phyloP scores from a whole-genome alignment of 73 alveolate species.

The Durusdinium trenchii region DNA sequence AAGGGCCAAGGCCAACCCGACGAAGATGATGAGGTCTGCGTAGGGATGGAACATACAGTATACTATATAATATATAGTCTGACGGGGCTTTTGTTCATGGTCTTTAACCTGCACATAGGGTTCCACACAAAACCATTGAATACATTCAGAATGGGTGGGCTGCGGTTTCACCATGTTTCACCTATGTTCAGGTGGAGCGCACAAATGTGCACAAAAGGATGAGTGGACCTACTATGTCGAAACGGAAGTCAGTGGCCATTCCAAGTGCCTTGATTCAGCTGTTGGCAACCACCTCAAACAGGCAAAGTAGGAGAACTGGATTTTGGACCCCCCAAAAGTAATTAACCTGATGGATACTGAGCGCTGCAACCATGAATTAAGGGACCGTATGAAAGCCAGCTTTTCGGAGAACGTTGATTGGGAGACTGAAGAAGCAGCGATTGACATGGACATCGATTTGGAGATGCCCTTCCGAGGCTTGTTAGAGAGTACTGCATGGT shows the following conservation, averaged over 20 bases:
- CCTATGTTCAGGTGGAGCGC: conserved; percentile 55
- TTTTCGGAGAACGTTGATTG: neutral
- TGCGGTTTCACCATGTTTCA: too few relatives aligned
- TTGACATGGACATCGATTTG: neutral
- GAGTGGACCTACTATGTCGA: conserved; percentile 13
- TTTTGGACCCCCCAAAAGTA: neutral
- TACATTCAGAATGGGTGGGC: too few relatives aligned
- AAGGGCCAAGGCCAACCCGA: conserved; percentile 29
- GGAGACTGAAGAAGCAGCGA: conserved; percentile 11
- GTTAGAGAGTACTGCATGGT: too few relatives aligned
- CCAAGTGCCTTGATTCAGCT: neutral
- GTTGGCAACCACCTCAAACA: neutral
- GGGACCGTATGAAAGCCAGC: conserved; percentile 19
- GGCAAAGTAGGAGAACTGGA: neutral
- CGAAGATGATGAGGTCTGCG: conserved; percentile 6
- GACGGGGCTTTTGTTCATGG: too few relatives aligned
- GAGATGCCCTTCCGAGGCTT: neutral
- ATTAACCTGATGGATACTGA: too few relatives aligned
- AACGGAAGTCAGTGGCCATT: conserved; percentile 15
- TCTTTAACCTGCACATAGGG: too few relatives aligned
- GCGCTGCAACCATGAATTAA: too few relatives aligned
- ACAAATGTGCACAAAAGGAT: neutral
- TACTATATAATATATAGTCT: too few relatives aligned
- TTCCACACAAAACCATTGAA: too few relatives aligned
- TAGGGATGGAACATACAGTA: too few relatives aligned